Evolutionary conservation across 352 stramenopile species (phyloP), one percentile per base, ranked within the genome.

Genomic region (Elongisporangium anandrum): DNA sequence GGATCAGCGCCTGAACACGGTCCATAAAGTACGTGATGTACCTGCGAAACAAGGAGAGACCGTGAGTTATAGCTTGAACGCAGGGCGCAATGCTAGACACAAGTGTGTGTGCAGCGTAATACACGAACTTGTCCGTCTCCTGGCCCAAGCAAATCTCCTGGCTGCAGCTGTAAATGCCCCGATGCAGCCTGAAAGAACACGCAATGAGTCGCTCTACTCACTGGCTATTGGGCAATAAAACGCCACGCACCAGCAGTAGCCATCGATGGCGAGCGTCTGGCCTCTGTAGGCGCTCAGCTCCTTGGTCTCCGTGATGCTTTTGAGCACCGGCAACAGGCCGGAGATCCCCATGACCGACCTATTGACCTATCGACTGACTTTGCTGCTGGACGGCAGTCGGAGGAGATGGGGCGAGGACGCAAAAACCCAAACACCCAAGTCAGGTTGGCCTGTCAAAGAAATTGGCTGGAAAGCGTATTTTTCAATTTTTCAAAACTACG

Each of bases 21-120:
- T 87, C 79, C 63, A 90, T 86, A 52, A 90, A 92, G 49, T 92
- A 92, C 34, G 61, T 76, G 61, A 92, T 63, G 66, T 92, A 92
- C 74, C 82, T 92, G 54, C 60, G 24, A 4, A 20, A 53, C 50
- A 54, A 2, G 38, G 23, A 15, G 29, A 26, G 5, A 19, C 22
- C 47, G 53, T 50, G 17, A 52, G 15, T n/a, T 26, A 4, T 41
- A 8, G 29, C 4, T 41, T 2, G 5, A 41, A 2, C 29, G 1
- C n/a, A n/a, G n/a, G n/a, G n/a, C n/a, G n/a, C n/a, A n/a, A n/a
- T n/a, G 24, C 24, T 34, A 34, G 3, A 34, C 24, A 34, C n/a
- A n/a, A n/a, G n/a, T n/a, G n/a, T n/a, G n/a, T n/a, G 24, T 7
- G 7, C 24, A 34, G 24, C 3, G 24, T 13, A 41, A 41, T 41